Evolutionary conservation across 2,329 filamentous ascomycete species (phyloP).

Genomic region (Peltaster fructicola): DNA sequence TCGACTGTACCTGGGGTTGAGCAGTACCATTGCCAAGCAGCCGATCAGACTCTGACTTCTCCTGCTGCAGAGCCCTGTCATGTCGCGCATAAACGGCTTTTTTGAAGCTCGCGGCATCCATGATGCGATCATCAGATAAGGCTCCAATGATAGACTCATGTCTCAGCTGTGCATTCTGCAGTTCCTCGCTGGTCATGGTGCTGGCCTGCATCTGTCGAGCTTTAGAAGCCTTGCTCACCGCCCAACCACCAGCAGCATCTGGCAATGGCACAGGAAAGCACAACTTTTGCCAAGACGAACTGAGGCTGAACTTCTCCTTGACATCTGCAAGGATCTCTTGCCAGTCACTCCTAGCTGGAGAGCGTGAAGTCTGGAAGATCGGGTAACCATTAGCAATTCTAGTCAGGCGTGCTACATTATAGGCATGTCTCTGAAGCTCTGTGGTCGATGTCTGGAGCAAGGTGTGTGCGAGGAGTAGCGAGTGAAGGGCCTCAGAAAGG

Average conservation of each 20-base stretch:
- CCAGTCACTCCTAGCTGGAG: conserved; percentile 62
- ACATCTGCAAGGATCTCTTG: conserved; percentile 52
- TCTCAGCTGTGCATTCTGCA: too few species aligned
- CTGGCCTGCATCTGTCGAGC: too few species aligned
- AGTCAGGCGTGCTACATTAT: conserved; percentile 62
- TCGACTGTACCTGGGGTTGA: too few species aligned
- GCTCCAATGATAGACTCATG: conserved; percentile 51
- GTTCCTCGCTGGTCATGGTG: too few species aligned
- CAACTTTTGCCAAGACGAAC: conserved; percentile 50
- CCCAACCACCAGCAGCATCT: conserved; percentile 18
- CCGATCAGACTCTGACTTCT: conserved; percentile 24
- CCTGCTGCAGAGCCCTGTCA: conserved; percentile 37
- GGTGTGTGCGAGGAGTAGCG: conserved; percentile 59
- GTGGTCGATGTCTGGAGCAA: conserved; percentile 62
- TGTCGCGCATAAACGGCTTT: conserved; percentile 45
- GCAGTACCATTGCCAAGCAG: too few species aligned
- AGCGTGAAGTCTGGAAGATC: conserved; percentile 56
- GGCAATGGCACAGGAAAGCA: conserved; percentile 35
- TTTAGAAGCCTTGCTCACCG: too few species aligned
- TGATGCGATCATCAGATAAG: conserved; percentile 48
- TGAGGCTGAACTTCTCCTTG: conserved; percentile 52
- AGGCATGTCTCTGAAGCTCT: conserved; percentile 60
- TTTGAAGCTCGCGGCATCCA: conserved; percentile 48
- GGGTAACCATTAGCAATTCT: conserved; percentile 65
- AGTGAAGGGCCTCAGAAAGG: conserved; percentile 61